Evolutionary conservation across 1,284 basidiomycete species (phyloP).

Genomic region (Apiotrichum sp.): DNA sequence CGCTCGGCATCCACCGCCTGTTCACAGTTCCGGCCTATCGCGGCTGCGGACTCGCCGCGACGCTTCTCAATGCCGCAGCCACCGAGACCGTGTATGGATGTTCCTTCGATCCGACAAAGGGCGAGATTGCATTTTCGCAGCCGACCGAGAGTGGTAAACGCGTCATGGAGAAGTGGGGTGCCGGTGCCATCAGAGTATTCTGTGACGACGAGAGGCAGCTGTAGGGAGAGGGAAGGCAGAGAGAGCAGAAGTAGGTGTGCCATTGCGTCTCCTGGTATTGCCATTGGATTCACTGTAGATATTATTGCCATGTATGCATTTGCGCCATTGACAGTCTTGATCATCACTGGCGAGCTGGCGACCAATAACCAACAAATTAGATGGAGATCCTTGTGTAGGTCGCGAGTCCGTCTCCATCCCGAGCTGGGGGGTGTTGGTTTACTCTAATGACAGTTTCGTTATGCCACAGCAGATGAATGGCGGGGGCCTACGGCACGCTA

Average conservation of each 20-base stretch:
- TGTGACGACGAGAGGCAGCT: slow-evolving; percentile 45
- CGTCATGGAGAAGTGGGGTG: slow-evolving; percentile 46
- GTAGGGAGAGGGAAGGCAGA: slow-evolving; percentile 2
- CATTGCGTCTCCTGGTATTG: no score
- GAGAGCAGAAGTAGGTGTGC: neutral
- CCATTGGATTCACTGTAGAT: no score
- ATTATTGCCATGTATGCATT: no score
- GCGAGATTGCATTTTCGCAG: slow-evolving; percentile 49
- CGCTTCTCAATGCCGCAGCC: slow-evolving; percentile 42
- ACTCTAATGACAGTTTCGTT: no score
- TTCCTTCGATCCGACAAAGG: slow-evolving; percentile 30
- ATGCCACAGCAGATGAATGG: no score
- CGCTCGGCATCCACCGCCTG: slow-evolving; percentile 49
- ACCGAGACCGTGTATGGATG: slow-evolving; percentile 46
- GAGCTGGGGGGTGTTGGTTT: no score
- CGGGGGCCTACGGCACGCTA: no score
- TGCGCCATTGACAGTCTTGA: no score
- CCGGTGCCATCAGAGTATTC: slow-evolving; percentile 36
- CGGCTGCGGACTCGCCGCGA: slow-evolving; percentile 33
- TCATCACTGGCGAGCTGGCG: no score
- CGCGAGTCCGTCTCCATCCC: no score
- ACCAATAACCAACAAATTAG: no score
- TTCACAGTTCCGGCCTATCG: slow-evolving; percentile 47
- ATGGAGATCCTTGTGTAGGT: no score
- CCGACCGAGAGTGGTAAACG: slow-evolving; percentile 47